These are phyloP conservation scores for Colletotrichum musicola DNA, from an alignment of 2,329 filamentous ascomycete species.

Conservation along the genomic window DNA sequence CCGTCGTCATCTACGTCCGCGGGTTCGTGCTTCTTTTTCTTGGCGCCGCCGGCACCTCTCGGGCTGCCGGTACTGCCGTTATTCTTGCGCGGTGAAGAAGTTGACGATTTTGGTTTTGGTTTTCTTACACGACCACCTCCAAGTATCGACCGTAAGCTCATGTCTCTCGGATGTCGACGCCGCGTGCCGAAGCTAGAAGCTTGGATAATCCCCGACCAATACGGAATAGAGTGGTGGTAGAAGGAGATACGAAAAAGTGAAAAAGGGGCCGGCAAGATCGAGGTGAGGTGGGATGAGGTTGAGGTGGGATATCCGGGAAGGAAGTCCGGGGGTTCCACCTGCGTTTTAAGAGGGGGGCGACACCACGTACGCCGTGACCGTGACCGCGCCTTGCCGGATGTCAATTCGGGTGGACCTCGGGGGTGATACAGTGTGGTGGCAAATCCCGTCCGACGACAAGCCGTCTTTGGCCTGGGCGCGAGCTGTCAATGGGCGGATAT, in stretches of 20 bases:
- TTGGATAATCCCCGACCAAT: background rate
- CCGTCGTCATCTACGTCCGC: slow-evolving; percentile 35
- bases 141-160: slow-evolving; percentile 53
- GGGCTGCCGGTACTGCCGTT: slow-evolving; percentile 27
- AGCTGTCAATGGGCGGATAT: background rate
- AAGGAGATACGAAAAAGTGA: background rate
- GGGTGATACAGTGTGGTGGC: slow-evolving; percentile 12
- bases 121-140: slow-evolving; percentile 53
- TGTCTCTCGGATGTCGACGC: slow-evolving; percentile 22
- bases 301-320: slow-evolving; percentile 14
- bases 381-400: slow-evolving; percentile 31
- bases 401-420: slow-evolving; percentile 18
- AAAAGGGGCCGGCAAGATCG: background rate
- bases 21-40: slow-evolving; percentile 33
- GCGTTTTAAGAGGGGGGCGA: slow-evolving; percentile 2
- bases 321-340: slow-evolving; percentile 26
- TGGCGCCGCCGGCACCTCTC: slow-evolving; percentile 1
- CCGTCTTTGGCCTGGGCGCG: slow-evolving; percentile 2
- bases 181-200: slow-evolving; percentile 13
- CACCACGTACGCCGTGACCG: slow-evolving; percentile 12
- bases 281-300: slow-evolving; percentile 12
- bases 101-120: slow-evolving; percentile 39
- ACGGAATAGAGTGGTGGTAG: no score
- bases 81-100: slow-evolving; percentile 45
- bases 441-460: slow-evolving; percentile 8